phyloP scores from a whole-genome alignment of 441 rosid species.

The Manihot esculenta region DNA sequence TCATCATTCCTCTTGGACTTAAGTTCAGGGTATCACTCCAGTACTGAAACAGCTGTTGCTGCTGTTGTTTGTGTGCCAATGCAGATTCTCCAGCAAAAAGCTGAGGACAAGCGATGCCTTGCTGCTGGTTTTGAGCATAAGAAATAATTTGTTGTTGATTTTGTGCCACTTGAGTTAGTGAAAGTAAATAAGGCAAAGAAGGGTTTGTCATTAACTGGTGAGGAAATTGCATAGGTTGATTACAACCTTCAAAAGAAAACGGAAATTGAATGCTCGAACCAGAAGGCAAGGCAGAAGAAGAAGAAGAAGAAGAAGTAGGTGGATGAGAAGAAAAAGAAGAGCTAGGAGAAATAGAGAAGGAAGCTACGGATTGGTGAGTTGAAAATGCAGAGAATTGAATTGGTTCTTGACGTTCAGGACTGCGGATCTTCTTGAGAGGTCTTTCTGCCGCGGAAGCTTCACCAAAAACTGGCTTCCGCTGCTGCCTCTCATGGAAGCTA shows the following conservation, averaged over 20 bases:
- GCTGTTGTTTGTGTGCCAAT: constrained; percentile 44
- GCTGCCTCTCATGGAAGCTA: constrained; percentile 37
- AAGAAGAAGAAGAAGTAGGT: constrained; percentile 4
- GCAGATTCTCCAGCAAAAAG: constrained; percentile 33
- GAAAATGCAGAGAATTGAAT: constrained; percentile 27
- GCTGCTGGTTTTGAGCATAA: constrained; percentile 53
- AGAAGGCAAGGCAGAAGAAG: constrained; percentile 29
- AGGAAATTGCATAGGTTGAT: constrained; percentile 30
- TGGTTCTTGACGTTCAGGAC: constrained; percentile 50
- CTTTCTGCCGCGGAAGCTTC: constrained; percentile 60
- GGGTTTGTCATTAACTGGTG: constrained; percentile 35
- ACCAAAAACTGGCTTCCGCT: constrained; percentile 53
- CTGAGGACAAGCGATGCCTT: constrained; percentile 28
- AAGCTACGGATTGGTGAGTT: constrained; percentile 18
- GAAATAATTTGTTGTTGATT: constrained; percentile 78
- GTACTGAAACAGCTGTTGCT: constrained; percentile 56
- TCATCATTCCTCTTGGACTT: constrained; percentile 78
- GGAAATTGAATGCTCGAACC: constrained; percentile 50
- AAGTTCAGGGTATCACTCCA: constrained; percentile 64
- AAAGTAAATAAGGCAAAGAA: constrained; percentile 28
- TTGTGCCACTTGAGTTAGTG: constrained; percentile 31
- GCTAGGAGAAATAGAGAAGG: constrained; percentile 26
- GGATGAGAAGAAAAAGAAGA: constrained; percentile 25
- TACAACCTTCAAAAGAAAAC: constrained; percentile 49
- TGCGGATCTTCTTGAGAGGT: constrained; percentile 64